These are phyloP conservation scores for Trichoderma arundinaceum DNA, from an alignment of 2,329 filamentous ascomycete genomes.

Conservation along the genomic window DNA sequence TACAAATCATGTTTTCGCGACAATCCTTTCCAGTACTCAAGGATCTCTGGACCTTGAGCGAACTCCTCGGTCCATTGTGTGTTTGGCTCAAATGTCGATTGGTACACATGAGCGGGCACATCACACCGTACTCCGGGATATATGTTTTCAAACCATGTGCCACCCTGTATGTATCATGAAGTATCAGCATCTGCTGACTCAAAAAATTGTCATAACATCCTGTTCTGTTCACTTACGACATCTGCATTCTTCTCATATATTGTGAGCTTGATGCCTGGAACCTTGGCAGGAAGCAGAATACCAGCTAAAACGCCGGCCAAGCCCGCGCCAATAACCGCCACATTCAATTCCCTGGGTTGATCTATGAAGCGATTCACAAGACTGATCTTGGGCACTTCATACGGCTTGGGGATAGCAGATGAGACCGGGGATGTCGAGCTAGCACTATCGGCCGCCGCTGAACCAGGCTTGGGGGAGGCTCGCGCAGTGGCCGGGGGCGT, in stretches of 20 bases:
- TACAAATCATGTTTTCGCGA: slow-evolving; percentile 70
- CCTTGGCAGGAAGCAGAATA: slow-evolving; percentile 69
- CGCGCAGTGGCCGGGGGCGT: slow-evolving; percentile 23
- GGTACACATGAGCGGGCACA: slow-evolving; percentile 72
- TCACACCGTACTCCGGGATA: slow-evolving; percentile 73
- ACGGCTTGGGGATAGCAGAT: slow-evolving; percentile 14
- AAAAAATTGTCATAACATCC: neutral
- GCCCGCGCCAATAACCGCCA: slow-evolving; percentile 48
- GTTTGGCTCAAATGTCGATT: slow-evolving; percentile 70
- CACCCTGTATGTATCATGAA: slow-evolving; percentile 47
- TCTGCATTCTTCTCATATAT: slow-evolving; percentile 73
- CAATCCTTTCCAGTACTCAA: slow-evolving; percentile 67
- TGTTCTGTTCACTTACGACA: slow-evolving; percentile 55
- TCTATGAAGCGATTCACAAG: slow-evolving; percentile 45
- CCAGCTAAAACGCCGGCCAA: slow-evolving; percentile 58
- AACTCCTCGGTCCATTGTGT: slow-evolving; percentile 72
- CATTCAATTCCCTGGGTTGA: slow-evolving; percentile 43
- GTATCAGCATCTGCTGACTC: neutral
- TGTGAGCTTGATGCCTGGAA: slow-evolving; percentile 68
- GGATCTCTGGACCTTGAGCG: slow-evolving; percentile 69
- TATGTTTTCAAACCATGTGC: slow-evolving; percentile 60
- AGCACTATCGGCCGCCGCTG: neutral
- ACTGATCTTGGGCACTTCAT: slow-evolving; percentile 21
- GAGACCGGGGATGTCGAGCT: neutral
- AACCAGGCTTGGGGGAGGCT: slow-evolving; percentile 19